A percentile compares a stretch with the other conserved stretches of the same genome.
Evolutionary conservation across 805 yeast species (phyloP).

Genomic region (Teunomyces lycoperdinae): DNA sequence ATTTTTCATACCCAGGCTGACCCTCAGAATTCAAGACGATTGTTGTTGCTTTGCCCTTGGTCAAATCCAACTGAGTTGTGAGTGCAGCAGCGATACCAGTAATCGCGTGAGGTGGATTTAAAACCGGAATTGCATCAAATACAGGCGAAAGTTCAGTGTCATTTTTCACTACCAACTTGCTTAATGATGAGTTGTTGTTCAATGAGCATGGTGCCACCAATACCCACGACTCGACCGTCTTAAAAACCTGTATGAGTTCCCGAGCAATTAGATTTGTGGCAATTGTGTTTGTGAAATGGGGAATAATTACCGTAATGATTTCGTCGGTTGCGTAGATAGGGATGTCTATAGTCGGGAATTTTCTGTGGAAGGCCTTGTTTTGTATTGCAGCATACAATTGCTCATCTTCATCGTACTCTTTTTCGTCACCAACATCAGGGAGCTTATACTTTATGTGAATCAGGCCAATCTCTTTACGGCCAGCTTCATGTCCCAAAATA

Average conservation of each 20-base stretch:
- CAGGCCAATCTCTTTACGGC: constrained; percentile 14
- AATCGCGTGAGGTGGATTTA: constrained; percentile 60
- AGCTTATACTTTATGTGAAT: constrained; percentile 14
- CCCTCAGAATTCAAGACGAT: constrained; percentile 58
- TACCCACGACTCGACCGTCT: constrained; percentile 22
- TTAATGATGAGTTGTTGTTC: constrained; percentile 27
- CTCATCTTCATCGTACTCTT: constrained; percentile 49
- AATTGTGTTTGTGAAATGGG: constrained; percentile 37
- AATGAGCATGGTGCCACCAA: constrained; percentile 36
- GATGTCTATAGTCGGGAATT: constrained; percentile 19
- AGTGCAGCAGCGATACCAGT: constrained; percentile 56
- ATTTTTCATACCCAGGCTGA: constrained; percentile 56
- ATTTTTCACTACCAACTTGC: constrained; percentile 17
- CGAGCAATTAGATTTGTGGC: constrained; percentile 29
- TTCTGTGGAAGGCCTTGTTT: constrained; percentile 17
- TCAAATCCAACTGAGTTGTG: constrained; percentile 20
- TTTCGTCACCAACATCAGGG: constrained; percentile 14
- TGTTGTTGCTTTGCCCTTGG: constrained; percentile 7
- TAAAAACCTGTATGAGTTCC: constrained; percentile 8
- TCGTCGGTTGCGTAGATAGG: constrained; percentile 18
- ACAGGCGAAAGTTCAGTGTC: constrained; percentile 5
- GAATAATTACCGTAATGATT: constrained; percentile 20
- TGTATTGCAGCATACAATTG: constrained; percentile 43
- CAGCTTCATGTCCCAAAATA: constrained; percentile 12
- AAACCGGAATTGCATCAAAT: constrained; percentile 17